phyloP scores from a whole-genome alignment of 202 grass and related monocot genomes.

The Hordeum pubiflorum region DNA sequence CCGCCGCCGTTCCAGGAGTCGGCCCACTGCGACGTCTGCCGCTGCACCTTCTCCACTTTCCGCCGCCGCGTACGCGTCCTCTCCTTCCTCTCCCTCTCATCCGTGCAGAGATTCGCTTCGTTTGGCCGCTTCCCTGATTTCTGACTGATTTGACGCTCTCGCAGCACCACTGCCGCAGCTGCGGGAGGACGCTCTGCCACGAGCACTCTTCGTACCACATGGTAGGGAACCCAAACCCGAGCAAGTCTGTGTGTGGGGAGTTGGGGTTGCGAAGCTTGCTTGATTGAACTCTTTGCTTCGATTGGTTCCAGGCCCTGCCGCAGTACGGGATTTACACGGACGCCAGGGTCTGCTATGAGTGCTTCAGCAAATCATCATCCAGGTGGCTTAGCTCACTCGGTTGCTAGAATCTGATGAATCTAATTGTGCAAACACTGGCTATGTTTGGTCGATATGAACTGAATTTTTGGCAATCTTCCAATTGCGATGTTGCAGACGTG shows the following conservation, averaged over 20 bases:
- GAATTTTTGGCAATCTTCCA: neutral
- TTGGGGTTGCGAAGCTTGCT: neutral
- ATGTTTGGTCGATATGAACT: neutral
- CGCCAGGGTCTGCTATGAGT: constrained; percentile 79
- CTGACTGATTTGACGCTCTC: constrained; percentile 12
- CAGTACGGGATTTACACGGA: constrained; percentile 83
- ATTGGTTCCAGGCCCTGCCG: constrained; percentile 68
- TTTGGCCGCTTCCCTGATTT: neutral
- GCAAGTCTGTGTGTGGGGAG: neutral
- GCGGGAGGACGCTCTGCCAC: constrained; percentile 84
- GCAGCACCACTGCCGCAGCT: constrained; percentile 94
- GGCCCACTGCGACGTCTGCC: constrained; percentile 76
- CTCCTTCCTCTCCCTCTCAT: neutral
- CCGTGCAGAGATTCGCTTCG: neutral
- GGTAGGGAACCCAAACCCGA: constrained; percentile 22
- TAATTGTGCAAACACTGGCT: neutral
- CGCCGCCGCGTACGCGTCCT: constrained; percentile 62
- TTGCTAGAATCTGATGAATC: neutral
- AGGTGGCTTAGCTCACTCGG: constrained; percentile 44
- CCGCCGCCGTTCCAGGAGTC: constrained; percentile 95
- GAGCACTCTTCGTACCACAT: constrained; percentile 94
- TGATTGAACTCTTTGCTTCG: constrained; percentile 20
- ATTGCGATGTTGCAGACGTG: constrained; percentile 39
- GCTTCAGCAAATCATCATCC: constrained; percentile 72
- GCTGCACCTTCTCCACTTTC: constrained; percentile 87